Base-by-base conservation (phyloP, 1,139 yeast genomes). In the Meyerozyma carpophila region DNA sequence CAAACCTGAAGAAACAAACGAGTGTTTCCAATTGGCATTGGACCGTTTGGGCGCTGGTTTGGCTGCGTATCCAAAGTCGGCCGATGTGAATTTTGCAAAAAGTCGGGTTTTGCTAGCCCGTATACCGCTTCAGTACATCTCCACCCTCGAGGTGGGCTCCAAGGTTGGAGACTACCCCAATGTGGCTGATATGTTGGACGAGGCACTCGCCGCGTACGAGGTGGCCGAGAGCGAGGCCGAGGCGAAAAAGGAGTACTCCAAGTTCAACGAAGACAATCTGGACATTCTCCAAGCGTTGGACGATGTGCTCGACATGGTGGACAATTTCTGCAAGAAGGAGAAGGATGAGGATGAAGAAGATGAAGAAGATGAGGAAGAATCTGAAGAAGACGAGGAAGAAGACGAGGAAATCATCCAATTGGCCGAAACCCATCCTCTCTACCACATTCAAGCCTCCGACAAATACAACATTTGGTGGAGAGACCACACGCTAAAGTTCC, bases 31-130 rank as follows among this genome's bases (percentile, higher is more conserved):
- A 20, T 87, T 85, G 24, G 85, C 95, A 1, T 49, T 84, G 32
- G 96, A 89, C 46, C 75, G 96, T 49, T 69, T 80, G 16, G 77
- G 75, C 4, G 57, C 68, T 13, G 96, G 96, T 0, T 64, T 82
- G 42, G 77, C 71, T 8, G 57, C 63, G 28, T 72, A 66, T 47
- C 73, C 81, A 0, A 67, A 70, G 3, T 69, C 78, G 4, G 58
- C 65, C 11, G 66, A 70, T 6, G 64, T 86, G 49, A 57, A 66
- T 32, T 74, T 84, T 49, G 77, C 84, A 7, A 73, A 75, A 46
- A 70, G 84, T 28, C 73, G 77, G 48, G 75, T 87, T 9, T 58
- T 76, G 25, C 57, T 85, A 39, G 79, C 75, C 50, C 70, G 81
- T 56, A 73, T 84, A 36, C 83, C 86, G 16, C 62, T 82, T 47